Conservation (phyloP, 441 rosid genomes). For the Erysimum cheiri region DNA sequence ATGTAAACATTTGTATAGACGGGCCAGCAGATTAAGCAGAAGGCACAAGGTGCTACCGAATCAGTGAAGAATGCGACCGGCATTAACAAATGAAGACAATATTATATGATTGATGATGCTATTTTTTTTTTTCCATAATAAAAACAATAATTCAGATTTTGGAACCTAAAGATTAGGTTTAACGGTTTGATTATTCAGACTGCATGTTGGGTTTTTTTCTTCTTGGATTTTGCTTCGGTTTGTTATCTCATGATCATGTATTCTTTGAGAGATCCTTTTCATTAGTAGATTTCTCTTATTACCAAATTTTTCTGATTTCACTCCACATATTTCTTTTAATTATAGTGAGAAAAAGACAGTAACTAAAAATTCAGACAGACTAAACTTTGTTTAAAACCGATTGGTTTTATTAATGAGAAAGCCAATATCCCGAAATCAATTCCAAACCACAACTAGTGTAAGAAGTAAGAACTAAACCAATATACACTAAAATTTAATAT, state of each 20-base stretch:
- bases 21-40: conserved; percentile 59
- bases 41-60: conserved; percentile 69
- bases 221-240: conserved; percentile 2
- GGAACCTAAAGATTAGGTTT: not conserved
- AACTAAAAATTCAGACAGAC: too few relatives aligned
- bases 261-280: not conserved
- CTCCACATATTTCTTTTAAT: too few relatives aligned
- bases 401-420: too few relatives aligned
- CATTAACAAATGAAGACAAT: conserved; percentile 56
- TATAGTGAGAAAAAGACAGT: too few relatives aligned
- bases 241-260: conserved; percentile 12
- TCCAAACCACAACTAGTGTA: not conserved
- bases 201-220: not conserved
- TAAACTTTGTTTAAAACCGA: too few relatives aligned
- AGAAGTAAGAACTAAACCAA: not conserved
- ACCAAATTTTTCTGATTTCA: not conserved
- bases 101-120: not conserved
- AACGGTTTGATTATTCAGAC: conserved; percentile 21
- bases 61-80: conserved; percentile 74
- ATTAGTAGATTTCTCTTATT: not conserved
- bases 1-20: conserved; percentile 44
- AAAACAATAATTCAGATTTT: conserved; percentile 13
- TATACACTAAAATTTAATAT: too few relatives aligned
- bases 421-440: too few relatives aligned
- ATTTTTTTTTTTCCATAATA: not conserved